Evolutionary conservation across 2,329 filamentous ascomycete genomes (phyloP).

Genomic region (Fusarium nelsonii): DNA sequence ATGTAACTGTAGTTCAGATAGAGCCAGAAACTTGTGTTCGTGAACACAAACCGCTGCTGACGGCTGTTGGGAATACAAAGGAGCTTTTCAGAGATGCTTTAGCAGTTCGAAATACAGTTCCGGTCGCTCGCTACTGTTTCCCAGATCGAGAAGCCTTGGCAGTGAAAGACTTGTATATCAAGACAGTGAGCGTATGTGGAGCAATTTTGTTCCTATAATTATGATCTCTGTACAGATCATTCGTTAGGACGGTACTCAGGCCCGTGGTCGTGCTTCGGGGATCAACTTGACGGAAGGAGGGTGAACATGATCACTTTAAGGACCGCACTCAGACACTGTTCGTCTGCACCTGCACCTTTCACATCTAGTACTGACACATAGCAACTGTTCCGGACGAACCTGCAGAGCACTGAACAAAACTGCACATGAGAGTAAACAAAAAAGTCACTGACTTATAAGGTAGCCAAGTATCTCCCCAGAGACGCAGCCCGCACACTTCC

Average conservation of each 20-base stretch:
- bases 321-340: neutral
- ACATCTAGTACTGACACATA: neutral
- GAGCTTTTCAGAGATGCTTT: no score
- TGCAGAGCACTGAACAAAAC: neutral
- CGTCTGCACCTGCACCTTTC: neutral
- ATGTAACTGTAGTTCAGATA: neutral
- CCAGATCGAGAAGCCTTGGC: neutral
- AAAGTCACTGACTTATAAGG: neutral
- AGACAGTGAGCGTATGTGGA: no score
- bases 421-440: neutral
- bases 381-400: neutral
- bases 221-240: no score
- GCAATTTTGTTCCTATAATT: no score
- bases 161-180: no score
- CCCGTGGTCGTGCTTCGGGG: neutral
- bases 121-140: neutral
- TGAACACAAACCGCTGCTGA: no score
- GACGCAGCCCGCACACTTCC: neutral
- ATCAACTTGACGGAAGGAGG: neutral
- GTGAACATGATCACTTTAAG: neutral
- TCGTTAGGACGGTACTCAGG: neutral
- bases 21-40: neutral
- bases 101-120: neutral
- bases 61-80: no score
- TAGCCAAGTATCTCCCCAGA: neutral